A percentile compares a stretch with the other conserved stretches of the same genome.
These are phyloP conservation scores for Candida mesenterica DNA, from an alignment of 1,139 yeast species.

Conservation along the genomic window DNA sequence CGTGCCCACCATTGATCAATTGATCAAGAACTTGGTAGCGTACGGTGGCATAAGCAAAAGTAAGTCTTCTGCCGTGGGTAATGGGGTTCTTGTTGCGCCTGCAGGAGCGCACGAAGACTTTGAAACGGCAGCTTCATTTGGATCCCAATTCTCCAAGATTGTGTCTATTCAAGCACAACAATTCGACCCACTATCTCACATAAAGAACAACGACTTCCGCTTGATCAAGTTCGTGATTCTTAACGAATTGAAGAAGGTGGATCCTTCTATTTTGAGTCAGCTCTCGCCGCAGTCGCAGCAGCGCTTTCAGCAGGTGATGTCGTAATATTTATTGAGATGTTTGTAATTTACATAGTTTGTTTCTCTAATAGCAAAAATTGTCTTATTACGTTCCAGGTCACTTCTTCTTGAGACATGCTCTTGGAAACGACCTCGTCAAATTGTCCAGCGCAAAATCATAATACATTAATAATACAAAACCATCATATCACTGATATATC, in stretches of 20 bases:
- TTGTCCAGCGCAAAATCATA: too few relatives aligned
- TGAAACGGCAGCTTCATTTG: slow-evolving; percentile 73
- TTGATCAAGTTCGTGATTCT: slow-evolving; percentile 31
- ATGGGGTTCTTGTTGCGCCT: slow-evolving; percentile 12
- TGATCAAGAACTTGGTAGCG: slow-evolving; percentile 45
- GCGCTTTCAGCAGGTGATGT: slow-evolving; percentile 3
- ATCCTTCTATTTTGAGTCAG: slow-evolving; percentile 31
- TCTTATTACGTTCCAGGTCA: not conserved
- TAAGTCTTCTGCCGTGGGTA: slow-evolving; percentile 28
- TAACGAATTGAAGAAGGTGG: slow-evolving; percentile 29
- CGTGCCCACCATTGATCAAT: slow-evolving; percentile 49
- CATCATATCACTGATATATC: not conserved
- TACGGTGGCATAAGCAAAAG: slow-evolving; percentile 37
- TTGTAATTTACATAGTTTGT: too few relatives aligned
- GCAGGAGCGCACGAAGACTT: slow-evolving; percentile 44
- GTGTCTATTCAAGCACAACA: slow-evolving; percentile 58
- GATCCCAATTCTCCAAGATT: slow-evolving; percentile 77
- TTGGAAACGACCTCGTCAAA: too few relatives aligned
- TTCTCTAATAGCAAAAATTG: too few relatives aligned
- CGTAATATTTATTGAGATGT: not conserved
- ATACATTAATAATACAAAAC: slow-evolving; percentile 6
- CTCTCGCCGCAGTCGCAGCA: slow-evolving; percentile 14
- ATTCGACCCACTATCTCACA: slow-evolving; percentile 64
- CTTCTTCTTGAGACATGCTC: too few relatives aligned
- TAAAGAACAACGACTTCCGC: slow-evolving; percentile 35